Conservation (phyloP, 1,284 basidiomycete genomes). For the Fomitopsis schrenkii region DNA sequence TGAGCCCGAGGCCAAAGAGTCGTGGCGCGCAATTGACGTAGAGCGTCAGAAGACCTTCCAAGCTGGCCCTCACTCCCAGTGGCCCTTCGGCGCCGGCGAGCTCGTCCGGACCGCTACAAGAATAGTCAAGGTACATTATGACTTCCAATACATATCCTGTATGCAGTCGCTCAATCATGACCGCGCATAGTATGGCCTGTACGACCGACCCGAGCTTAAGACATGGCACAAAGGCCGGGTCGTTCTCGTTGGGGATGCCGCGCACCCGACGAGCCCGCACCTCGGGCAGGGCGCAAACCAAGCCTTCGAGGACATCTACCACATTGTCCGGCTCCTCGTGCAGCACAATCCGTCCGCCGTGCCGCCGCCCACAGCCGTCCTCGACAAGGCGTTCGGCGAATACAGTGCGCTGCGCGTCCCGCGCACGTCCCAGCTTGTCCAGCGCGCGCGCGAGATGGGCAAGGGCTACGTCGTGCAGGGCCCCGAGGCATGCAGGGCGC, state of each 20-base stretch:
- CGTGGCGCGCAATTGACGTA: constrained; percentile 36
- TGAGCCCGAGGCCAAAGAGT: constrained; percentile 39
- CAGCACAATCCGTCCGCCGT: constrained; percentile 28
- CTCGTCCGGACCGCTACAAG: constrained; percentile 28
- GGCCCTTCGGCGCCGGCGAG: constrained; percentile 33
- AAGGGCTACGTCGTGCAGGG: constrained; percentile 33
- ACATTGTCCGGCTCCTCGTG: constrained; percentile 33
- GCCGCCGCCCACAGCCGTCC: constrained; percentile 26
- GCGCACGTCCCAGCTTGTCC: constrained; percentile 31
- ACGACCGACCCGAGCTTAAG: constrained; percentile 38
- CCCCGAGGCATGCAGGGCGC: constrained; percentile 27
- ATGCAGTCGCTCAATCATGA: background rate
- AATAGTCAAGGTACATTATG: constrained; percentile 35
- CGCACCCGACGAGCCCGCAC: constrained; percentile 37
- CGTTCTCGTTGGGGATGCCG: constrained; percentile 32
- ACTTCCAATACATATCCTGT: background rate
- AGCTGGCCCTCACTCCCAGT: constrained; percentile 26
- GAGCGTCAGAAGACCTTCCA: constrained; percentile 29
- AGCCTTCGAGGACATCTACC: constrained; percentile 42
- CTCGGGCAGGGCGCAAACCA: constrained; percentile 49
- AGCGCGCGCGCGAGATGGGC: constrained; percentile 35
- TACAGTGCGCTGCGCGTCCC: constrained; percentile 30
- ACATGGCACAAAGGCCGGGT: constrained; percentile 37
- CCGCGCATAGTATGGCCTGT: constrained; percentile 36
- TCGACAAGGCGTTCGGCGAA: constrained; percentile 28